Conservation (phyloP, 371 early-diverging fungal species). For the Funneliformis caledonium region DNA sequence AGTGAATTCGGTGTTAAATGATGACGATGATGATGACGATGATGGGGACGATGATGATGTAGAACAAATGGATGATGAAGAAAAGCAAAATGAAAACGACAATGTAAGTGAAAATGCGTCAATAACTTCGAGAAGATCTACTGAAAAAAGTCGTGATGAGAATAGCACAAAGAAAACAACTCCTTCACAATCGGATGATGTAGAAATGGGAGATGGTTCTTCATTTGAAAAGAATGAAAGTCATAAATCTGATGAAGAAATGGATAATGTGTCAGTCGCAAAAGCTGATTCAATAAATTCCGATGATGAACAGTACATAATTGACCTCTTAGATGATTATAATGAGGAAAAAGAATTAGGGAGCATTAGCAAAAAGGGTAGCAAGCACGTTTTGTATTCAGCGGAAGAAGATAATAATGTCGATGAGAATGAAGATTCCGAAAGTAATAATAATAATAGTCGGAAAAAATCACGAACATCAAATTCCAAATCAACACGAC, state of each 20-base stretch:
- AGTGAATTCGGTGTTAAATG: constrained; percentile 24
- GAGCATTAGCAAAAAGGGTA: not conserved
- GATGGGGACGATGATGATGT: constrained; percentile 36
- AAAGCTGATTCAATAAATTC: not conserved
- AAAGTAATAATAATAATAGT: not conserved
- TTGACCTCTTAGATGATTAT: not conserved
- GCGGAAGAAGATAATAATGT: not conserved
- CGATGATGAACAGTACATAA: not conserved
- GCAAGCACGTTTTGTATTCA: not conserved
- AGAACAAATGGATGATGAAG: constrained; percentile 38
- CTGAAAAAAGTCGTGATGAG: not conserved
- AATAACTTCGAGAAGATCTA: not conserved
- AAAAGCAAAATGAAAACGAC: constrained; percentile 41
- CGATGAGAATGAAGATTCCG: no score
- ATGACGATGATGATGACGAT: constrained; percentile 40
- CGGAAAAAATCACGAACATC: not conserved
- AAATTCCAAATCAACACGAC: not conserved
- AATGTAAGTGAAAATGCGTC: constrained; percentile 25
- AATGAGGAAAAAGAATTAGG: not conserved
- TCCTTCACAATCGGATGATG: not conserved
- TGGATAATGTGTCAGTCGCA: not conserved
- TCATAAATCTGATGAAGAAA: not conserved
- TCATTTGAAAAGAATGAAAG: not conserved
- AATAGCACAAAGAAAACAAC: not conserved
- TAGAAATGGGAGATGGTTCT: not conserved